A percentile compares a stretch with the other conserved stretches of the same genome.
Evolutionary conservation across 805 yeast genomes (phyloP).

Genomic region (Candida hungchunana): DNA sequence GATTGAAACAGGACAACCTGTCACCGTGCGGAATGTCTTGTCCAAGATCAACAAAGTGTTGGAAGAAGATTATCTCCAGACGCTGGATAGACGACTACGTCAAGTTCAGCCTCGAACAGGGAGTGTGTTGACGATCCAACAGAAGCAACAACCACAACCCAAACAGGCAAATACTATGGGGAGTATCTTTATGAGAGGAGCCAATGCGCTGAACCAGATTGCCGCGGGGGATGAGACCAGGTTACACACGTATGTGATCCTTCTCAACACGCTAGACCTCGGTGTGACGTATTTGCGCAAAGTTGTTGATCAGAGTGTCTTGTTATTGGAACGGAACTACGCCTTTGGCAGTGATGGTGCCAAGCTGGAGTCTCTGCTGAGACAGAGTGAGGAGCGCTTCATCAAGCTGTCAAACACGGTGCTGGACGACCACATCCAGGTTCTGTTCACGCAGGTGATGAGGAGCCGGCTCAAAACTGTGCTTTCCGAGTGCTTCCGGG

Average conservation of each 20-base stretch:
- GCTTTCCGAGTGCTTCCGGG: slow-evolving; percentile 38
- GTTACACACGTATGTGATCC: slow-evolving; percentile 56
- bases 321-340: slow-evolving; percentile 31
- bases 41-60: slow-evolving; percentile 54
- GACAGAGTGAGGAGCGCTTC: slow-evolving; percentile 23
- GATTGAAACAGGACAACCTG: slow-evolving; percentile 64
- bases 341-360: slow-evolving; percentile 35
- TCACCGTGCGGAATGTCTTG: slow-evolving; percentile 51
- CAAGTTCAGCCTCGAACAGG: slow-evolving; percentile 39
- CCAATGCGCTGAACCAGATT: slow-evolving; percentile 37
- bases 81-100: slow-evolving; percentile 44
- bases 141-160: slow-evolving; percentile 12
- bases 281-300: slow-evolving; percentile 54
- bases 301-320: slow-evolving; percentile 29
- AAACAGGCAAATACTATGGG: slow-evolving; percentile 20
- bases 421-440: slow-evolving; percentile 36
- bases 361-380: slow-evolving; percentile 26
- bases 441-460: slow-evolving; percentile 44
- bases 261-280: slow-evolving; percentile 68
- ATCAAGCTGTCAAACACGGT: slow-evolving; percentile 28
- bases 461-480: slow-evolving; percentile 40
- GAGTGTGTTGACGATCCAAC: slow-evolving; percentile 25
- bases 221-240: slow-evolving; percentile 41
- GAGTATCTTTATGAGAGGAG: slow-evolving; percentile 39
- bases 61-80: slow-evolving; percentile 59